Conservation (phyloP, 192 early-diverging fungal species). For the Coemansia sp. region DNA sequence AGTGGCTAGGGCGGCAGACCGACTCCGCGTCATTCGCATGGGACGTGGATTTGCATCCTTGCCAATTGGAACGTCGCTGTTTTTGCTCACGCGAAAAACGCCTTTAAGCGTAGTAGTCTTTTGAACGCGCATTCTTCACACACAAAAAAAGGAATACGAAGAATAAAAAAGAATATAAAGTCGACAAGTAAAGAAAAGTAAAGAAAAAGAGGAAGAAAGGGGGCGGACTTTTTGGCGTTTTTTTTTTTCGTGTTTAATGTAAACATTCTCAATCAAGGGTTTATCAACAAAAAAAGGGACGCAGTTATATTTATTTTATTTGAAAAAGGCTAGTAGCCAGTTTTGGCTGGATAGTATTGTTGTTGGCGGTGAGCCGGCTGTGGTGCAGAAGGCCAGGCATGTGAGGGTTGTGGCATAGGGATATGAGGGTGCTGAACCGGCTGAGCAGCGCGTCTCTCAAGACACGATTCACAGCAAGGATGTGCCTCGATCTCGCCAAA, state of each 20-base stretch:
- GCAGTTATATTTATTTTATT: neutral
- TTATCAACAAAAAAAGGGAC: too few species aligned
- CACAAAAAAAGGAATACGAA: constrained; percentile 3
- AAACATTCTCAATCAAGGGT: neutral
- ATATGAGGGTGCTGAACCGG: neutral
- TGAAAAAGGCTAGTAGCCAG: neutral
- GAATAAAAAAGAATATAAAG: neutral
- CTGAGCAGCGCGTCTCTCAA: constrained; percentile 31
- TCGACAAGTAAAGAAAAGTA: neutral
- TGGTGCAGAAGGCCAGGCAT: neutral
- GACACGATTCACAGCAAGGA: constrained; percentile 55
- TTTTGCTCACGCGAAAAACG: constrained; percentile 53
- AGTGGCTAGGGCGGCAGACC: constrained; percentile 7
- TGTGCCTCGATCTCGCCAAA: constrained; percentile 51
- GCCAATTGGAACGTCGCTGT: constrained; percentile 16
- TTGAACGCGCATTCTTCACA: neutral
- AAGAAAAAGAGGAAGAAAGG: neutral
- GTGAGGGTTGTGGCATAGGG: neutral
- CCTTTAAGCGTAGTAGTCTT: constrained; percentile 28
- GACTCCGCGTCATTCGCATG: constrained; percentile 42
- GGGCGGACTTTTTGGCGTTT: neutral
- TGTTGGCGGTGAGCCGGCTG: neutral
- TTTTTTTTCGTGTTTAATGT: neutral
- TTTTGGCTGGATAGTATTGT: neutral
- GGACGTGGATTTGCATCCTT: constrained; percentile 21